Conservation (phyloP, 176 grass and related monocot genomes). For the Eleusine coracana region DNA sequence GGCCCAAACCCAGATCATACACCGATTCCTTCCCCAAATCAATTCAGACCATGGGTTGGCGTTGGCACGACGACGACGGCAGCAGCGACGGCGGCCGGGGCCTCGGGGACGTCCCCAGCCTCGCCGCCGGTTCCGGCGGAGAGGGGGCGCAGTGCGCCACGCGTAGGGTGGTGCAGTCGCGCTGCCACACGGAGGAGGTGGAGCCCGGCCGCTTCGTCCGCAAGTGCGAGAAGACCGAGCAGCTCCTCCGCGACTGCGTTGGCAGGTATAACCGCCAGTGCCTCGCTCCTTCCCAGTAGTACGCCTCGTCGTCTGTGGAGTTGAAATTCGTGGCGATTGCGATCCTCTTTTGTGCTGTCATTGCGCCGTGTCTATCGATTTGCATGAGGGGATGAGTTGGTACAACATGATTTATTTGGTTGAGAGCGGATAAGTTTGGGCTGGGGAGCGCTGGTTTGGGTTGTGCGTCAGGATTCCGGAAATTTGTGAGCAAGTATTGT, state of each 20-base stretch:
- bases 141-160: constrained; percentile 42
- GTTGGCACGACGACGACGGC: constrained; percentile 59
- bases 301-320: not conserved
- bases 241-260: constrained; percentile 65
- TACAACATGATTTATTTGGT: not conserved
- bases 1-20: constrained; percentile 10
- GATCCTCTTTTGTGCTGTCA: not conserved
- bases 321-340: constrained; percentile 1
- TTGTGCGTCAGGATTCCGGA: no score
- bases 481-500: not conserved
- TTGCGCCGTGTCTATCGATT: not conserved
- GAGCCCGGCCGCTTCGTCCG: constrained; percentile 75
- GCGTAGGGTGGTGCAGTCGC: constrained; percentile 64
- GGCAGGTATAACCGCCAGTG: constrained; percentile 33
- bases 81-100: constrained; percentile 32
- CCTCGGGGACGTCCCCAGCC: constrained; percentile 34
- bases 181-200: constrained; percentile 82
- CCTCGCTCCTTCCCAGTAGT: not conserved
- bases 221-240: constrained; percentile 87
- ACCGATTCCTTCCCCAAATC: constrained; percentile 28
- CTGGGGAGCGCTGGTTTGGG: no score
- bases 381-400: not conserved
- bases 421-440: not conserved
- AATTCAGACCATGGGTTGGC: constrained; percentile 58
- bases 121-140: constrained; percentile 22